phyloP scores from a whole-genome alignment of 352 stramenopile genomes.

The Phytophthora pini region DNA sequence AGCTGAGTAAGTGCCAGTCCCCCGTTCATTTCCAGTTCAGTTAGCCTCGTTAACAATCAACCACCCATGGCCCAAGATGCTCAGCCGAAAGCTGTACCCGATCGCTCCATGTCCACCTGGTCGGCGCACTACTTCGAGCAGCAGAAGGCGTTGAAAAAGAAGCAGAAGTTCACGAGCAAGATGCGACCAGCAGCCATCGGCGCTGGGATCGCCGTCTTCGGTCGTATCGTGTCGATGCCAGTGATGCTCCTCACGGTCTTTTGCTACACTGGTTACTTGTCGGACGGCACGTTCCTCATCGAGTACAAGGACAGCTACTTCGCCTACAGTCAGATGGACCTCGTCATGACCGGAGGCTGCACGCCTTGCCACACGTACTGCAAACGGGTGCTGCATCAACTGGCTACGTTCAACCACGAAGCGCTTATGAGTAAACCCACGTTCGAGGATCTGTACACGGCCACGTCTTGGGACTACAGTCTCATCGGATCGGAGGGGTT shows the following conservation, averaged over 20 bases:
- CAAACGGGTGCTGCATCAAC: constrained; percentile 19
- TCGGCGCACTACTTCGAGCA: constrained; percentile 32
- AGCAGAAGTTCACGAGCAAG: constrained; percentile 30
- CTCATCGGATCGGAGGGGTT: constrained; percentile 11
- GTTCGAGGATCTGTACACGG: constrained; percentile 32
- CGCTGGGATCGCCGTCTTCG: constrained; percentile 28
- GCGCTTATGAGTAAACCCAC: constrained; percentile 36
- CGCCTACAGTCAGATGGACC: constrained; percentile 36
- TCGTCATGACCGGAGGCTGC: constrained; percentile 34
- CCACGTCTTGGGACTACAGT: constrained; percentile 32
- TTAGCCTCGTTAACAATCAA: neutral
- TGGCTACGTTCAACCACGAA: constrained; percentile 22
- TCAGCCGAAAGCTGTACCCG: constrained; percentile 8
- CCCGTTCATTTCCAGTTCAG: constrained; percentile 13
- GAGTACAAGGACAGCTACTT: constrained; percentile 44
- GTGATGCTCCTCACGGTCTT: constrained; percentile 30
- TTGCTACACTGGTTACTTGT: constrained; percentile 26
- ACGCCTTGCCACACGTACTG: constrained; percentile 26
- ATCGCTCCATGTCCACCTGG: constrained; percentile 30
- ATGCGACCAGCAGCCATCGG: constrained; percentile 31
- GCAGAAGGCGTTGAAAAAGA: constrained; percentile 16
- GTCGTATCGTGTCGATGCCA: constrained; percentile 36
- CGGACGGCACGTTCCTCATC: constrained; percentile 35
- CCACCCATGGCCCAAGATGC: constrained; percentile 3
- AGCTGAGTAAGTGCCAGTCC: neutral